Evolutionary conservation across 805 yeast genomes (phyloP).

Genomic region (Kazachstania viticola): DNA sequence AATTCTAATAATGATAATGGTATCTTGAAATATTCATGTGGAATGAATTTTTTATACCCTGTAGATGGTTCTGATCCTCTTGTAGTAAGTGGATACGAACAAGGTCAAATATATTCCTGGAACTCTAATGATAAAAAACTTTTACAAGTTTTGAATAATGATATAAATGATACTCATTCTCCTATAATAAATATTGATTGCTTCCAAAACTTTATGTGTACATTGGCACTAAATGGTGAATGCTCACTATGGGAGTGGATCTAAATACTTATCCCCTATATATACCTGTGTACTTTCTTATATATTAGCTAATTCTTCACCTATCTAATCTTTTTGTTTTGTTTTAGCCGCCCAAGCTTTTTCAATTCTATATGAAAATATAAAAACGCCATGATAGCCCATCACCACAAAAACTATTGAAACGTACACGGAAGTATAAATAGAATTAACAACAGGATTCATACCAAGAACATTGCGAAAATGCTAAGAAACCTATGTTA

Average conservation of each 20-base stretch:
- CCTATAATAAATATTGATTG: constrained; percentile 20
- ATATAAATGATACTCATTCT: constrained; percentile 6
- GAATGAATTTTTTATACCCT: constrained; percentile 20
- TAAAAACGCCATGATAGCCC: too few species aligned
- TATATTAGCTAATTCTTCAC: too few species aligned
- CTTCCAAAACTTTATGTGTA: constrained; percentile 10
- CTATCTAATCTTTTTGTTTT: too few species aligned
- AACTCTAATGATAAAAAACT: constrained; percentile 13
- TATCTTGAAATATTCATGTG: constrained; percentile 16
- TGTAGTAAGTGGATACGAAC: constrained; percentile 22
- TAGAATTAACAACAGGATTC: too few species aligned
- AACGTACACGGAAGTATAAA: too few species aligned
- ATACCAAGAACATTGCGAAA: too few species aligned
- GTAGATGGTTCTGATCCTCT: constrained; percentile 8
- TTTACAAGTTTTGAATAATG: constrained; percentile 7
- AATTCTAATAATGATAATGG: not conserved
- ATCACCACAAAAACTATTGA: too few species aligned
- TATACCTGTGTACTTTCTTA: too few species aligned
- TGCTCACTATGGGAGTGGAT: constrained; percentile 23
- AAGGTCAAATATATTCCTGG: constrained; percentile 21
- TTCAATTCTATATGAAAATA: too few species aligned
- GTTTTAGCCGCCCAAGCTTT: too few species aligned
- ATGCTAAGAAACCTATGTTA: too few species aligned
- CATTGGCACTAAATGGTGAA: constrained; percentile 19
- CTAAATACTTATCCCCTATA: too few species aligned